Conservation (phyloP, 2,329 filamentous ascomycete species). For the Aspergillus calidoustus region DNA sequence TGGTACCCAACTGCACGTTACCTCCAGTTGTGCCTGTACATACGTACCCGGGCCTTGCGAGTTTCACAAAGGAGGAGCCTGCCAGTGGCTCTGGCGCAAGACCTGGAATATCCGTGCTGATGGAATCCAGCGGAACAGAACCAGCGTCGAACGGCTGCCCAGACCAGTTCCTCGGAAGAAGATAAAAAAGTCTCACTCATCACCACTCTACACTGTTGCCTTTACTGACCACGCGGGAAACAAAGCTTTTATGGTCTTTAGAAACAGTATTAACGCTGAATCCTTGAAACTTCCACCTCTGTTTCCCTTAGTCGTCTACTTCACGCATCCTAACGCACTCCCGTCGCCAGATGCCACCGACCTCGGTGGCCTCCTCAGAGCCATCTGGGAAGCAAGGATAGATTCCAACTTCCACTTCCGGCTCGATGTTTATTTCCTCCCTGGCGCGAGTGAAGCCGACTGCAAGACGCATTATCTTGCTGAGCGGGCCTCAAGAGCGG, state of each 20-base stretch:
- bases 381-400: neutral
- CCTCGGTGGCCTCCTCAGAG: neutral
- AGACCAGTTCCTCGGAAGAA: too few relatives aligned
- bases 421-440: conserved; percentile 16
- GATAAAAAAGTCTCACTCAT: neutral
- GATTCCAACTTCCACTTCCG: conserved; percentile 11
- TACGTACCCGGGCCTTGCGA: too few relatives aligned
- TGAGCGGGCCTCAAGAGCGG: neutral
- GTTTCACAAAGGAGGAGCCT: too few relatives aligned
- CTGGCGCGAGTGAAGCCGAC: conserved; percentile 1
- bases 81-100: too few relatives aligned
- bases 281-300: conserved; percentile 5
- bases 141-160: neutral
- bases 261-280: neutral
- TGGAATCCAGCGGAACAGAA: neutral
- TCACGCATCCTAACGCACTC: conserved; percentile 8
- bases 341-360: neutral
- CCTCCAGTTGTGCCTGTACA: too few relatives aligned
- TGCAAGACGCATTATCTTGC: conserved; percentile 9
- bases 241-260: conserved; percentile 16
- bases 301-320: conserved; percentile 16
- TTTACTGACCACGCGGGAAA: conserved; percentile 5
- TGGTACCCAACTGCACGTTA: too few relatives aligned
- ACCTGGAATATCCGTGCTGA: too few relatives aligned
- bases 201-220: neutral